Evolutionary conservation across 2,329 filamentous ascomycete genomes (phyloP), one percentile per base, ranked within the genome.

Genomic region (Aspergillus sergii): DNA sequence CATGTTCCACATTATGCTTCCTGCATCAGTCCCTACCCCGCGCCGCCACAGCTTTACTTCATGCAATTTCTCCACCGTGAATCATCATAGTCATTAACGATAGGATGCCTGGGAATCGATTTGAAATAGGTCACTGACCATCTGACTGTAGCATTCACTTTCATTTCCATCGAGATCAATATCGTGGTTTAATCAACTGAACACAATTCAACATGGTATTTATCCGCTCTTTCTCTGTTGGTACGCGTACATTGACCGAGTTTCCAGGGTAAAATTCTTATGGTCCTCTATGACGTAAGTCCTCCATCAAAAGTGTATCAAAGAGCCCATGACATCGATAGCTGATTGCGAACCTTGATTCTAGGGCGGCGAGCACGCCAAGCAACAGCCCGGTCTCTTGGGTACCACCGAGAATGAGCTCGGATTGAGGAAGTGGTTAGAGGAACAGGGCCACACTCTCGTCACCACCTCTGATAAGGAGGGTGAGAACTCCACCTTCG

Each of bases 331-430:
- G 23, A 57, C 59, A 58, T 58, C 43, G 45, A 50, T 46, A 30
- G 36, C 61, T 72, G 56, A 69, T 50, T 11, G 39, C 8, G 34
- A 36, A 21, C 16, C 21, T 14, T 21, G 14, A 39, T n/a, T 39
- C 32, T 64, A 89, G 87, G 88, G 93, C 79, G 87, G 88, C 78
- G 84, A 93, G 84, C 93, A 97, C 85, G 93, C 94, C 83, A 84
- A 91, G 82, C 86, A 97, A 77, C 93, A 96, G 79, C 93, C 94
- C 68, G 88, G 87, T 75, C 87, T 99, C 73, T 89, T 97, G 75
- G 95, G 95, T 76, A 97, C 95, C 68, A 97, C 93, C 56, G 93
- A 99, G 87, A 98, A 98, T 81, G 95, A 99, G 87, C 92, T 99
- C 66, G 95, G 95, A 73, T 85, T 99, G 78, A 89, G 95, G 78